These are phyloP conservation scores for Tolypocladium pustulatum DNA, from an alignment of 2,329 filamentous ascomycete genomes.

Conservation along the genomic window DNA sequence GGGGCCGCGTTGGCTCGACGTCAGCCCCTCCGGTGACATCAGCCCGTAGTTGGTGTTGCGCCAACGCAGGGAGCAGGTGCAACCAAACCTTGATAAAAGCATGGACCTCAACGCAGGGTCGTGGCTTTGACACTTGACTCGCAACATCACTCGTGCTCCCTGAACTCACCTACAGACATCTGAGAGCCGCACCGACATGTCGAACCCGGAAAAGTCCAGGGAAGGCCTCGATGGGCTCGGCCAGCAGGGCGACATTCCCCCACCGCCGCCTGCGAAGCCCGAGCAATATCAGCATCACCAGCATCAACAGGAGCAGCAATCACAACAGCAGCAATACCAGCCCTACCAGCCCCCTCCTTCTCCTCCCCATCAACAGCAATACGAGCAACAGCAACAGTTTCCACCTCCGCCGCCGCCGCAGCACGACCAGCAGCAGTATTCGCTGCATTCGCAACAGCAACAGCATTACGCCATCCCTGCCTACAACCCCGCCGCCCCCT, in stretches of 20 bases:
- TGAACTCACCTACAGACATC: neutral
- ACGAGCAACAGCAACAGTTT: constrained; percentile 5
- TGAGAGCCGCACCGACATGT: neutral
- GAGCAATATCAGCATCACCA: neutral
- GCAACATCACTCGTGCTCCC: neutral
- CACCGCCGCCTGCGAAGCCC: constrained; percentile 6
- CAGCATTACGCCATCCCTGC: constrained; percentile 15
- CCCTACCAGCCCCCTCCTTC: neutral
- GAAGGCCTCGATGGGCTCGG: constrained; percentile 1
- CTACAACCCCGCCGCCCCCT: constrained; percentile 19
- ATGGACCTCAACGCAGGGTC: too few species aligned
- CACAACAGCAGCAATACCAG: constrained; percentile 7
- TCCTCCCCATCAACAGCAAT: constrained; percentile 1
- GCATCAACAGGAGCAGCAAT: constrained; percentile 6
- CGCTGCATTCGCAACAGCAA: constrained; percentile 3
- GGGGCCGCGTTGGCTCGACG: neutral
- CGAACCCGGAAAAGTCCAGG: neutral
- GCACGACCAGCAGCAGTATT: neutral
- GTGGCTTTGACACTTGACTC: neutral
- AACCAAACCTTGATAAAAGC: too few species aligned
- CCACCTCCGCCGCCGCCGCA: neutral
- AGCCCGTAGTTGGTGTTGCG: neutral
- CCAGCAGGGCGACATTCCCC: constrained; percentile 13
- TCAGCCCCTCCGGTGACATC: neutral
- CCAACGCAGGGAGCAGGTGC: too few species aligned